A percentile compares a stretch with the other conserved stretches of the same genome.
These are phyloP conservation scores for Paracorniculantispora psalliotae DNA, from an alignment of 2,329 filamentous ascomycete species.

Conservation along the genomic window DNA sequence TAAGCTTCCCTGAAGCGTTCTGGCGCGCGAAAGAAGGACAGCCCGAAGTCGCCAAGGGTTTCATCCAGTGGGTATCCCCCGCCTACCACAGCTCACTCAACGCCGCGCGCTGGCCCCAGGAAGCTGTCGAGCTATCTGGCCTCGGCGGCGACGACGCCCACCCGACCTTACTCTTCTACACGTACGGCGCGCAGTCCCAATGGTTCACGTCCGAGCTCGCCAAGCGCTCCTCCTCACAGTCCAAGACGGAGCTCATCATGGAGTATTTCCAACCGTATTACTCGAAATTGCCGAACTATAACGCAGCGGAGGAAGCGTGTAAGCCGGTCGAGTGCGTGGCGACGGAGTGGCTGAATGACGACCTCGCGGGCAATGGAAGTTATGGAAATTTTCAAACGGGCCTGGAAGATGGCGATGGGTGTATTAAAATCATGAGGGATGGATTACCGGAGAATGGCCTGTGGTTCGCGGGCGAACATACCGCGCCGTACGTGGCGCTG, in stretches of 20 bases:
- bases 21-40: slow-evolving; percentile 51
- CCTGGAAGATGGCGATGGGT: slow-evolving; percentile 61
- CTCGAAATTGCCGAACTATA: slow-evolving; percentile 66
- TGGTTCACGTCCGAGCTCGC: slow-evolving; percentile 46
- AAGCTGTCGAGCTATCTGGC: slow-evolving; percentile 71
- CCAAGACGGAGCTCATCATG: slow-evolving; percentile 52
- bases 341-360: slow-evolving; percentile 74
- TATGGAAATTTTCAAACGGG: slow-evolving; percentile 85
- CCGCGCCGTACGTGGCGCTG: slow-evolving; percentile 80
- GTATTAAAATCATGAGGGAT: slow-evolving; percentile 61
- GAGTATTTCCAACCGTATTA: slow-evolving; percentile 74
- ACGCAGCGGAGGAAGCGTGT: slow-evolving; percentile 48
- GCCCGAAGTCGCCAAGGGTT: slow-evolving; percentile 51
- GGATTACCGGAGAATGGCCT: slow-evolving; percentile 63
- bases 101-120: slow-evolving; percentile 64
- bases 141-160: slow-evolving; percentile 57
- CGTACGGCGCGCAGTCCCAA: slow-evolving; percentile 57
- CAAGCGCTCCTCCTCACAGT: slow-evolving; percentile 36
- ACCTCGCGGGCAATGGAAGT: slow-evolving; percentile 73
- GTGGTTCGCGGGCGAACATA: slow-evolving; percentile 90
- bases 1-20: slow-evolving; percentile 71
- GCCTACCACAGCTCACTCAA: slow-evolving; percentile 59
- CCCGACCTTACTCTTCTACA: slow-evolving; percentile 83
- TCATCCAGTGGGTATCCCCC: slow-evolving; percentile 72
- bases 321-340: slow-evolving; percentile 59